Evolutionary conservation across 2,329 filamentous ascomycete species (phyloP), one percentile per base, ranked within the genome.

Genomic region (Blumeria graminis): DNA sequence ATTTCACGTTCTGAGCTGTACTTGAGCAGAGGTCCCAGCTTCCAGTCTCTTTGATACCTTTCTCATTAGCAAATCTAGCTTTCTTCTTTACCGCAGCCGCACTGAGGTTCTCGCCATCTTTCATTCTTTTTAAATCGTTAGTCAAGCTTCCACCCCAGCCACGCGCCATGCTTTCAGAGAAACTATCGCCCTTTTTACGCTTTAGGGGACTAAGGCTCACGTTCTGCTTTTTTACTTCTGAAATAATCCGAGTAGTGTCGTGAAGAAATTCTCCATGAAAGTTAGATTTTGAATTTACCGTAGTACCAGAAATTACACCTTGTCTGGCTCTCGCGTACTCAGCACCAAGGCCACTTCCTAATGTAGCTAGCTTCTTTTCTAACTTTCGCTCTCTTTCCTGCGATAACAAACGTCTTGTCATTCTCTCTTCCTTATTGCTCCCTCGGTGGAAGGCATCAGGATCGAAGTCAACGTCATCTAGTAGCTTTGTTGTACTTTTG

Each of bases 51-150:
- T 80, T 76, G 59, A 89, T 88, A 0, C 84, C 84, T 66, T 82
- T 85, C 45, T 80, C 79, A 32, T 84, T 86, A 43, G 88, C 76
- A 64, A 89, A 88, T n/a, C 84, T 74, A 55, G 84, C 88, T 73
- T 86, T 86, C 69, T 86, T 82, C 61, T 76, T 73, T 35, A 78
- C 74, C 0, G 60, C 61, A 1, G 55, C 41, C 6, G 55, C 51
- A 48, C 43, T 41, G 8, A 78, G 63, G 60, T 70, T 74, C 65
- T 79, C 76, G 1, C 78, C 78, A 3, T 78, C 73, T 64, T 75
- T 79, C 79, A 82, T 81, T 59, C 73, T 71, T 3, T 73, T 67
- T 32, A 82, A 69, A 67, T 81, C 81, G 43, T 74, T 71, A 58
- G 68, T 71, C 7, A 82, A 66, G 36, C 67, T 69, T 8, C 71